Conservation (phyloP, 345 rosid species). For the Euphorbia tirucalli region DNA sequence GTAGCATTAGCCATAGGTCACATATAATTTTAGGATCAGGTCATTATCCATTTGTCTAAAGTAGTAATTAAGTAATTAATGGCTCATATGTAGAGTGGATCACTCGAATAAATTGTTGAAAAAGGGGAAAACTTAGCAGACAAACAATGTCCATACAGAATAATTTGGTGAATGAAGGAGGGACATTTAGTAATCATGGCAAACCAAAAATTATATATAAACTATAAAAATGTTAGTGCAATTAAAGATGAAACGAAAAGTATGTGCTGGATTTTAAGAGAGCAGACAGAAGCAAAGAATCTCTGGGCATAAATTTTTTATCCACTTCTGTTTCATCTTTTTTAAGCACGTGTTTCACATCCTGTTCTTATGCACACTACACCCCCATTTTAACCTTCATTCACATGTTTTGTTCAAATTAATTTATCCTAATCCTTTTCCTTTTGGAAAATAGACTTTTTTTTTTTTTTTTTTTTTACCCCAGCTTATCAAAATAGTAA, state of each 20-base stretch:
- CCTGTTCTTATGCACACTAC: background rate
- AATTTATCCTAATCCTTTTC: background rate
- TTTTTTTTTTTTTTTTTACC: too few relatives aligned
- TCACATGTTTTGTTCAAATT: background rate
- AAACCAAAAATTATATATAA: too few relatives aligned
- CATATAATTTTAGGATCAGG: too few relatives aligned
- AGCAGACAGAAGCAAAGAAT: constrained; percentile 11
- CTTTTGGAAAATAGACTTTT: too few relatives aligned
- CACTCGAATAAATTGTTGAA: too few relatives aligned
- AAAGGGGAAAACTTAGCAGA: background rate
- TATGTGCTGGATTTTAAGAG: background rate
- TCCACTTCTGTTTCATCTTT: background rate
- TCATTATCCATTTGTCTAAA: too few relatives aligned
- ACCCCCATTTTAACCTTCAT: background rate
- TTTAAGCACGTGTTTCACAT: background rate
- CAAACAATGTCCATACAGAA: background rate
- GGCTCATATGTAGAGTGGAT: background rate
- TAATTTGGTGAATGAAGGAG: background rate
- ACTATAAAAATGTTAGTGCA: too few relatives aligned
- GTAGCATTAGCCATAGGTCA: too few relatives aligned
- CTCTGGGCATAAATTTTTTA: too few relatives aligned
- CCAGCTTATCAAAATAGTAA: too few relatives aligned
- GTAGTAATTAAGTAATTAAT: too few relatives aligned
- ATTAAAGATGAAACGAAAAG: background rate
- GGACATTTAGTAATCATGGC: background rate